These are phyloP conservation scores for Epichloe typhina DNA, from an alignment of 2,329 filamentous ascomycete genomes.

Conservation along the genomic window DNA sequence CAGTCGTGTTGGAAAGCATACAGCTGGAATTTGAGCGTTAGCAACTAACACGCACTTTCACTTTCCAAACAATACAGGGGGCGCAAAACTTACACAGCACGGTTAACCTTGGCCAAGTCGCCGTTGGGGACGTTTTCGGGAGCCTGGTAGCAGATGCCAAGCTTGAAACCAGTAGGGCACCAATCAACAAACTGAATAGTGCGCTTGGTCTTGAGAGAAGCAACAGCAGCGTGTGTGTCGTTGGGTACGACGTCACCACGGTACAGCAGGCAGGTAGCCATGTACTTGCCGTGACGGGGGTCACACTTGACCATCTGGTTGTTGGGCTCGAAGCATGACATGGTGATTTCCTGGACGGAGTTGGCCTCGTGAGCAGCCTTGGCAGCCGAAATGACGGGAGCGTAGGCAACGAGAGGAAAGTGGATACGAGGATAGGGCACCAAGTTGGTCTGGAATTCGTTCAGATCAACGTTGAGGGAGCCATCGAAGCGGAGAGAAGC, in stretches of 20 bases:
- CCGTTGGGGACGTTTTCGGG: conserved; percentile 93
- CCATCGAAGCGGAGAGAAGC: conserved; percentile 97
- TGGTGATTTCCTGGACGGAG: conserved; percentile 96
- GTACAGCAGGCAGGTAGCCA: conserved; percentile 97
- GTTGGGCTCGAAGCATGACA: conserved; percentile 98
- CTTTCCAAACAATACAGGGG: neutral
- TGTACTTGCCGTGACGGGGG: conserved; percentile 98
- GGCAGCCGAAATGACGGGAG: conserved; percentile 84
- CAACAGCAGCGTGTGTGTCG: conserved; percentile 84
- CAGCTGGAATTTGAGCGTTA: conserved; percentile 41
- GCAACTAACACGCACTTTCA: conserved; percentile 1
- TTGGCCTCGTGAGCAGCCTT: conserved; percentile 97
- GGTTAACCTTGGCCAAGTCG: conserved; percentile 94
- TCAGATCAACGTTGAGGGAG: conserved; percentile 96
- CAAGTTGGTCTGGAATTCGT: conserved; percentile 99
- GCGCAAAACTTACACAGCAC: conserved; percentile 67
- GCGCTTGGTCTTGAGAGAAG: conserved; percentile 96
- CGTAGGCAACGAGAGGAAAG: conserved; percentile 95
- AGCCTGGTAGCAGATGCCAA: conserved; percentile 99
- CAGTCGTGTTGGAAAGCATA: conserved; percentile 98
- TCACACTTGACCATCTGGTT: conserved; percentile 99
- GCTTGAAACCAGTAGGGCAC: conserved; percentile 99
- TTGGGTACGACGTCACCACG: conserved; percentile 96
- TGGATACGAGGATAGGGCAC: conserved; percentile 98
- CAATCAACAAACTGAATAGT: conserved; percentile 99